Percentiles rank a stretch among this genome's conserved stretches.
Evolutionary conservation across 768 basidiomycete genomes (phyloP).

Genomic region (Daedaleopsis nitida): DNA sequence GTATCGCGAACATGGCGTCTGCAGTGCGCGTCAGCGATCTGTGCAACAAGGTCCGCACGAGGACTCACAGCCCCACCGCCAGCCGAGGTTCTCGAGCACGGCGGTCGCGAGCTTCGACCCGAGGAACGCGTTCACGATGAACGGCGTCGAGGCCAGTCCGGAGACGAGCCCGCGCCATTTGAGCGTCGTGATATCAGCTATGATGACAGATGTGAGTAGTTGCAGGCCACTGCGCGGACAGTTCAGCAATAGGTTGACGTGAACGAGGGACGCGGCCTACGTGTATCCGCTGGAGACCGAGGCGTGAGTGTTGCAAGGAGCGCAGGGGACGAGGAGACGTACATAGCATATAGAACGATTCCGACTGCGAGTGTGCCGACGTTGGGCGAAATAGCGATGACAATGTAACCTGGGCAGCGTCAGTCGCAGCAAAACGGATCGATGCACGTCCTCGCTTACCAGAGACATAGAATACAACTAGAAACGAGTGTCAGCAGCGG

Average conservation of each 20-base stretch:
- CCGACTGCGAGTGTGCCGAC: constrained; percentile 33
- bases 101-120: constrained; percentile 55
- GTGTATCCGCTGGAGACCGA: constrained; percentile 55
- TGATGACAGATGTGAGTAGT: constrained; percentile 52
- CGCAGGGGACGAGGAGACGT: constrained; percentile 25
- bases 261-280: constrained; percentile 35
- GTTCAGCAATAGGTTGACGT: constrained; percentile 22
- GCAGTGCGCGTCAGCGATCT: background rate
- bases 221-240: constrained; percentile 51
- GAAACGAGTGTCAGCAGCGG: constrained; percentile 29
- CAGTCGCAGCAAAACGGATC: constrained; percentile 20
- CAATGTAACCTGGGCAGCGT: constrained; percentile 34
- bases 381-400: constrained; percentile 30
- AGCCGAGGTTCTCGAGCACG: constrained; percentile 47
- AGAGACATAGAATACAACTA: constrained; percentile 44
- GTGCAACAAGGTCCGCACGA: background rate
- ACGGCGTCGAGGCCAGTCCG: constrained; percentile 48
- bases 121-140: constrained; percentile 64
- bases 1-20: constrained; percentile 36
- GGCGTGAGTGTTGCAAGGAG: constrained; percentile 27
- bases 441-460: constrained; percentile 29
- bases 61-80: constrained; percentile 66
- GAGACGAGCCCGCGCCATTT: constrained; percentile 42
- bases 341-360: constrained; percentile 60
- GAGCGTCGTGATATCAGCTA: constrained; percentile 33